A percentile compares a stretch with the other conserved stretches of the same genome.
Conservation (phyloP, 176 grass and related monocot genomes). For the Ensete glaucum region DNA sequence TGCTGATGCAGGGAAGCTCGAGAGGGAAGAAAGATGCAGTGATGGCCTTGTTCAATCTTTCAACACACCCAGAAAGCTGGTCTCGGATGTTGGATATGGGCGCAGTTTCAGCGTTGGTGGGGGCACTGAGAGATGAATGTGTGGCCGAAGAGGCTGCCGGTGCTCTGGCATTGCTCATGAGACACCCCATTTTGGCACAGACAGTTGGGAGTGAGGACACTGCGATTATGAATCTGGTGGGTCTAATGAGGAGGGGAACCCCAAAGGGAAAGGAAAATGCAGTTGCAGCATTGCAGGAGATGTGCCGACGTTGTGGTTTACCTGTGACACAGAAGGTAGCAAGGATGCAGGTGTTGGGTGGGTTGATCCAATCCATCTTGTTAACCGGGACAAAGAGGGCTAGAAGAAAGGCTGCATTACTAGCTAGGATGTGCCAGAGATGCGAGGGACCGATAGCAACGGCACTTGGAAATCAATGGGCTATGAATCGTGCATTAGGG, state of each 20-base stretch:
- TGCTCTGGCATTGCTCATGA: constrained; percentile 75
- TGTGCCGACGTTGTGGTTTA: constrained; percentile 58
- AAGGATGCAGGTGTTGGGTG: constrained; percentile 43
- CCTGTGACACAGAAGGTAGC: constrained; percentile 46
- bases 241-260: constrained; percentile 72
- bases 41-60: constrained; percentile 97
- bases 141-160: constrained; percentile 92
- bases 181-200: constrained; percentile 51
- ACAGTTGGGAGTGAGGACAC: constrained; percentile 49
- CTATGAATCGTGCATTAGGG: constrained; percentile 37
- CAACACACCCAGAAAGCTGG: constrained; percentile 79
- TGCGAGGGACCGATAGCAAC: constrained; percentile 35
- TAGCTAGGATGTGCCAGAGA: constrained; percentile 74
- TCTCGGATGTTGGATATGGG: constrained; percentile 55
- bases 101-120: constrained; percentile 48
- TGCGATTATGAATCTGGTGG: constrained; percentile 51
- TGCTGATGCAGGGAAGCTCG: constrained; percentile 64
- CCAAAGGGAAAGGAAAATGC: constrained; percentile 96
- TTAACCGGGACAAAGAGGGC: constrained; percentile 77
- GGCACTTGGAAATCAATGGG: constrained; percentile 36
- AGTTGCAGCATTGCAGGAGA: constrained; percentile 82
- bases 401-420: constrained; percentile 69
- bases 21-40: constrained; percentile 96
- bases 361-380: constrained; percentile 51
- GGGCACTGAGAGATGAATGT: constrained; percentile 52